Percentiles rank a stretch among this genome's conserved stretches.
Evolutionary conservation across 2,329 filamentous ascomycete genomes (phyloP).

Genomic region (Sporothrix inflata): DNA sequence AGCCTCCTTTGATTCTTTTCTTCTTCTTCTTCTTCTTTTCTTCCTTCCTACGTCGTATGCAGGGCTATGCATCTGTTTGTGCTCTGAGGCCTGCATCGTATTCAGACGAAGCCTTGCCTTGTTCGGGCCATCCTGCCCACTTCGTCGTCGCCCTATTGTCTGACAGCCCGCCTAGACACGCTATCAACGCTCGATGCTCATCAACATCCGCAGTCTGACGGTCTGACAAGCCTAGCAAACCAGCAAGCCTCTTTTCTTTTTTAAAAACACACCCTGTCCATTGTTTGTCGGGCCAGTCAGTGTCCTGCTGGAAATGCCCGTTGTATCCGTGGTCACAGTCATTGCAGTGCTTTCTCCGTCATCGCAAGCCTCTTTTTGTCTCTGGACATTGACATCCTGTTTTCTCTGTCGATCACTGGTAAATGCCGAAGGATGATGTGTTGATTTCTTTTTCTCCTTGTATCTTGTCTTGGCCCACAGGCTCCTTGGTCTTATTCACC

Average conservation of each 20-base stretch:
- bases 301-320: not conserved
- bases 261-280: not conserved
- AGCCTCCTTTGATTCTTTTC: not conserved
- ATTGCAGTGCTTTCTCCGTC: not conserved
- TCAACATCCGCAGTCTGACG: conserved; percentile 18
- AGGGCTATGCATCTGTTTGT: not conserved
- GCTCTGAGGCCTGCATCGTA: not conserved
- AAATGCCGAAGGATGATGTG: conserved; percentile 12
- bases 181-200: not conserved
- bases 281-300: too few species aligned
- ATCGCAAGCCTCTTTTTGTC: not conserved
- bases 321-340: not conserved
- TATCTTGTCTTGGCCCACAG: not conserved
- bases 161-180: not conserved
- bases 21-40: not conserved
- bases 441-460: conserved; percentile 10
- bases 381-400: not conserved
- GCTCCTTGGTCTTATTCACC: not conserved
- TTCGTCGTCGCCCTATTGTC: not conserved
- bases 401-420: conserved; percentile 12
- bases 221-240: not conserved
- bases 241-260: not conserved
- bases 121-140: not conserved
- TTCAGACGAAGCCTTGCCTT: conserved; percentile 1
- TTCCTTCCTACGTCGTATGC: too few species aligned